Percentiles rank a stretch among this genome's conserved stretches.
Conservation (phyloP, 345 rosid genomes). For the Trapa bicornis region DNA sequence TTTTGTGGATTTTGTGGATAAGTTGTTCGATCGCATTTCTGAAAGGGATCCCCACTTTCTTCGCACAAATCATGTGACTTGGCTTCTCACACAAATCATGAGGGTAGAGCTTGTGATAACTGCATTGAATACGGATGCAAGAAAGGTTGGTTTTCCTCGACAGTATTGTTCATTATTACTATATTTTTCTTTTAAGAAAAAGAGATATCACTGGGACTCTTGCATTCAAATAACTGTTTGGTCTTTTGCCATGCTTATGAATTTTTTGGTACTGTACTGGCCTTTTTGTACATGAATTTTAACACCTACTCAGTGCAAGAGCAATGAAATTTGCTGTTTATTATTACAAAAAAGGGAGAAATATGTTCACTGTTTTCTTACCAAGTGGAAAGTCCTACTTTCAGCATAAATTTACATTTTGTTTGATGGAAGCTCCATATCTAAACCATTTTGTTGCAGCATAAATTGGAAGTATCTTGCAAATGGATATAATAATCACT, state of each 20-base stretch:
- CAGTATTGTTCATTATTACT: background rate
- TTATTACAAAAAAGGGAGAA: too few species aligned
- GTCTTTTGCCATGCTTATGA: too few species aligned
- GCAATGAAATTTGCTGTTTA: too few species aligned
- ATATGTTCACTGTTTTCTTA: too few species aligned
- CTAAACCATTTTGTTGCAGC: background rate
- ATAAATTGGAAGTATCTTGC: background rate
- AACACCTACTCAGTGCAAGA: too few species aligned
- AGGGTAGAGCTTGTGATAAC: slow-evolving; percentile 69
- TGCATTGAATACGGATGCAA: slow-evolving; percentile 67
- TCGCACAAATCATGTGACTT: slow-evolving; percentile 94
- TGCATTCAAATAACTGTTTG: too few species aligned
- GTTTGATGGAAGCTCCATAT: slow-evolving; percentile 1
- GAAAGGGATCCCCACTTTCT: slow-evolving; percentile 65
- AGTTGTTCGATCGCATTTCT: slow-evolving; percentile 62
- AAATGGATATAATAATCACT: background rate
- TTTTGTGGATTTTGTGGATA: slow-evolving; percentile 93
- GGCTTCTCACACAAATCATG: slow-evolving; percentile 86
- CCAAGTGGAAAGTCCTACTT: background rate
- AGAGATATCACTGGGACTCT: too few species aligned
- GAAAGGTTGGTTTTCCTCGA: slow-evolving; percentile 46
- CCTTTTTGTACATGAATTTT: too few species aligned
- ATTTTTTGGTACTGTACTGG: too few species aligned
- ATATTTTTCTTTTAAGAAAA: too few species aligned
- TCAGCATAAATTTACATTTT: slow-evolving; percentile 12